Evolutionary conservation across 768 basidiomycete genomes (phyloP).

Genomic region (Phlebiopsis gigantea): DNA sequence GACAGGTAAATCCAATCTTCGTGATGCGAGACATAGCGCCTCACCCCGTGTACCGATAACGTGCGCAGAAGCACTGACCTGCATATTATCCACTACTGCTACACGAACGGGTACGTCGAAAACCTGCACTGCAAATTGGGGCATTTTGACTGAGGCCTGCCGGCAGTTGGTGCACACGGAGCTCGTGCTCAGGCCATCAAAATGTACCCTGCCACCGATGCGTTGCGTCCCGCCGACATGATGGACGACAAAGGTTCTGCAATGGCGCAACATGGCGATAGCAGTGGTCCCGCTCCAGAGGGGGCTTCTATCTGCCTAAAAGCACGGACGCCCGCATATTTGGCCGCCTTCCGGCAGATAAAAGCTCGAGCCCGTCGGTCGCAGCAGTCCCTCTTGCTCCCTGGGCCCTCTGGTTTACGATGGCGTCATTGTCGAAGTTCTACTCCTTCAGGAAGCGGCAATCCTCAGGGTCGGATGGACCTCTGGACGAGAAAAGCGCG

Average conservation of each 20-base stretch:
- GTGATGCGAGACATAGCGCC: neutral
- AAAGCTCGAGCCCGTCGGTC: neutral
- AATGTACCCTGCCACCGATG: neutral
- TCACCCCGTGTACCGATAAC: conserved; percentile 1
- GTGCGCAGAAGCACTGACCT: neutral
- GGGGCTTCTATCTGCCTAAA: conserved; percentile 5
- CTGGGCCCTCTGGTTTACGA: neutral
- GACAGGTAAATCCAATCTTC: neutral
- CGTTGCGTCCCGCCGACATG: neutral
- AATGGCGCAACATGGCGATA: conserved; percentile 6
- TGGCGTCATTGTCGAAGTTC: neutral
- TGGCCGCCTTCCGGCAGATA: neutral
- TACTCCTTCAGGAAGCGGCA: neutral
- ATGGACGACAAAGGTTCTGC: neutral
- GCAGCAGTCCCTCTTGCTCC: neutral
- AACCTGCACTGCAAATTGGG: neutral
- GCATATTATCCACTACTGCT: neutral
- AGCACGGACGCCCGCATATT: neutral
- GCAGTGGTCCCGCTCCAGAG: neutral
- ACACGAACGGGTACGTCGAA: neutral
- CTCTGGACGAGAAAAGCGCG: neutral
- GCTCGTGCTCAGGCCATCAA: neutral
- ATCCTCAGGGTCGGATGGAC: neutral
- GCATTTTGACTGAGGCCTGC: neutral
- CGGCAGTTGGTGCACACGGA: neutral